Evolutionary conservation across 2,329 filamentous ascomycete species (phyloP).

Genomic region (Fusarium pilosicola): DNA sequence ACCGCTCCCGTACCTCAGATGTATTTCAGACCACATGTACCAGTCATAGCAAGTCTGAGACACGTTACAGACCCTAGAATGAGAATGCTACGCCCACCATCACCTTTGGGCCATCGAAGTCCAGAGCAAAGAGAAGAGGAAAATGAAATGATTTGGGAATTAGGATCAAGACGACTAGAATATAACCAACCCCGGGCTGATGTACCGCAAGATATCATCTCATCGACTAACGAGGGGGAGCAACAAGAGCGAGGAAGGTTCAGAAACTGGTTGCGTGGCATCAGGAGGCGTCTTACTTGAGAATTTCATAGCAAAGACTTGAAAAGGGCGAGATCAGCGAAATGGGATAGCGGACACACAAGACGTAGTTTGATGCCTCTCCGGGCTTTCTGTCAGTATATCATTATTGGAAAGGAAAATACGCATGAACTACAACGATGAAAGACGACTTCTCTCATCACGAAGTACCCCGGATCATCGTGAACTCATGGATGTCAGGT

Average conservation of each 20-base stretch:
- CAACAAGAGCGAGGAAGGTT: not conserved
- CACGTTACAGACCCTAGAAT: not conserved
- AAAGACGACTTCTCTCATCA: not conserved
- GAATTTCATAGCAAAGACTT: not conserved
- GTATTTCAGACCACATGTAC: not conserved
- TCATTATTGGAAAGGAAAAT: not conserved
- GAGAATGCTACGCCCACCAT: too few relatives aligned
- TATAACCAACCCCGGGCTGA: not conserved
- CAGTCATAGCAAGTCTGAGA: not conserved
- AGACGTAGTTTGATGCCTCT: not conserved
- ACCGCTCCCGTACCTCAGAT: not conserved
- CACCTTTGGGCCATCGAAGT: not conserved
- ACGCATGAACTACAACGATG: not conserved
- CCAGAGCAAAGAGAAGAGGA: not conserved
- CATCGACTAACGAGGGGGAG: not conserved
- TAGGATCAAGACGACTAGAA: not conserved
- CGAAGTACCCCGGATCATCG: too few relatives aligned
- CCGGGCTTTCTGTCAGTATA: not conserved
- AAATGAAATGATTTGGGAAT: not conserved
- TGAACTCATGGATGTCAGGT: not conserved
- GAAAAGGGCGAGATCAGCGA: not conserved
- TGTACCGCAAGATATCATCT: not conserved
- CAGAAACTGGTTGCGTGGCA: not conserved
- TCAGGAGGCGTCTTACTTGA: not conserved
- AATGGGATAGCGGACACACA: not conserved